Evolutionary conservation across 2,329 filamentous ascomycete genomes (phyloP), one percentile per base, ranked within the genome.

Genomic region (Verticillium isaacii): DNA sequence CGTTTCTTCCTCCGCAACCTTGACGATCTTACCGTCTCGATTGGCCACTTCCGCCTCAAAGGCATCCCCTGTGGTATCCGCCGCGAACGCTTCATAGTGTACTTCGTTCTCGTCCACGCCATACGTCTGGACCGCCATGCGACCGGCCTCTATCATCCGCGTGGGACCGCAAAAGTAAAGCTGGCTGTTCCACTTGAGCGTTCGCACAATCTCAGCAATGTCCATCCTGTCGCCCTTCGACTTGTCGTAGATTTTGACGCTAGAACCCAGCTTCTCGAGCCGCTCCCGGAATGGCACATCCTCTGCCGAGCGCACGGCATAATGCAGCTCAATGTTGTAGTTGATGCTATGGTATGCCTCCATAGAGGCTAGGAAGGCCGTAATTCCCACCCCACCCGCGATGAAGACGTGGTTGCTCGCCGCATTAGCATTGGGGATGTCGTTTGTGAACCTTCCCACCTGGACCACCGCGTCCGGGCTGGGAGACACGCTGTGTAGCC

Each of bases 371-470:
- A 90, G 68, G 65, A 89, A 89, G 0, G 87, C 87, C 1, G 88
- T 90, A 64, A 90, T 82, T 0, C 87, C 88, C 34, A 90, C 85
- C 0, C 87, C 88, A 11, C 84, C 87, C 0, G 80, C 85, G 34
- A 90, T 82, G 67, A 89, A 85, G 45, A 89, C 76, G 65, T 89
- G 86, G 58, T 83, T 78, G 65, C 83, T 85, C 8, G 83, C 83
- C 1, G 78, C 73, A 2, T 62, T 68, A 0, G 74, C 75, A 2
- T 80, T 71, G 1, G 78, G 78, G 29, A 87, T 78, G 52, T 79
- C 82, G 0, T 73, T 69, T 0, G 80, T 84, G 34, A 87, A 78
- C 36, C 78, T 77, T 2, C 82, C 79, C 1, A 85, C 79, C 9
- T 79, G 76, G 8, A 90, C 65, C 2, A 76, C 66, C 2, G 45